Percentiles rank a stretch among this genome's conserved stretches.
Conservation (phyloP, 1,284 basidiomycete genomes). For the Pisolithus thermaeus region DNA sequence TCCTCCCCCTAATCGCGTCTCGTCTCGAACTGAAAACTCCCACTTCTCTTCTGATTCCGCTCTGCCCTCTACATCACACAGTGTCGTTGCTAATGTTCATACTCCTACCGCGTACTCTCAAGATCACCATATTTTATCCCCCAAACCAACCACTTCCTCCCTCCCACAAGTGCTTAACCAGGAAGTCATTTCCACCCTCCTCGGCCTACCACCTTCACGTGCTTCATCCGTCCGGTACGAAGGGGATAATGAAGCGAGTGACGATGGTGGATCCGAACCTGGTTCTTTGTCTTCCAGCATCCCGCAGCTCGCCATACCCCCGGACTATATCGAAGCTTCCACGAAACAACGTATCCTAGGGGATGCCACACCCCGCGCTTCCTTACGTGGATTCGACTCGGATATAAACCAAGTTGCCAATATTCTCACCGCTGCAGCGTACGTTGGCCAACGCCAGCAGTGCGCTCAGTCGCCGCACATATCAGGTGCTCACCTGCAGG, state of each 20-base stretch:
- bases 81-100: conserved; percentile 5
- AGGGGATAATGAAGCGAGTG: conserved; percentile 59
- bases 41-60: conserved; percentile 8
- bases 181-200: conserved; percentile 54
- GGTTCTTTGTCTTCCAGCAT: conserved; percentile 37
- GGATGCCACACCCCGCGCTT: conserved; percentile 47
- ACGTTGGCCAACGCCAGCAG: conserved; percentile 13
- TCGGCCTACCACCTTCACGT: conserved; percentile 47
- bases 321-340: conserved; percentile 6
- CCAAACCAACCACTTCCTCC: conserved; percentile 39
- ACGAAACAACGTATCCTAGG: conserved; percentile 31
- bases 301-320: conserved; percentile 22
- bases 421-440: conserved; percentile 21
- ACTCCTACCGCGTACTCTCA: conserved; percentile 19
- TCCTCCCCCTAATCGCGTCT: conserved; percentile 16
- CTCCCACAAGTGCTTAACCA: conserved; percentile 56
- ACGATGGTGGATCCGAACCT: conserved; percentile 36
- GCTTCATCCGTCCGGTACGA: conserved; percentile 52
- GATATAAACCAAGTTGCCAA: conserved; percentile 29
- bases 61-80: conserved; percentile 3
- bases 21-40: conserved; percentile 13
- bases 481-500: conserved; percentile 7
- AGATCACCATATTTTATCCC: conserved; percentile 34
- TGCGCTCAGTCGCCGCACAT: conserved; percentile 3
- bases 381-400: conserved; percentile 33